Evolutionary conservation across 495 filamentous ascomycete species (phyloP).

Genomic region (Chaetomium fimeti): DNA sequence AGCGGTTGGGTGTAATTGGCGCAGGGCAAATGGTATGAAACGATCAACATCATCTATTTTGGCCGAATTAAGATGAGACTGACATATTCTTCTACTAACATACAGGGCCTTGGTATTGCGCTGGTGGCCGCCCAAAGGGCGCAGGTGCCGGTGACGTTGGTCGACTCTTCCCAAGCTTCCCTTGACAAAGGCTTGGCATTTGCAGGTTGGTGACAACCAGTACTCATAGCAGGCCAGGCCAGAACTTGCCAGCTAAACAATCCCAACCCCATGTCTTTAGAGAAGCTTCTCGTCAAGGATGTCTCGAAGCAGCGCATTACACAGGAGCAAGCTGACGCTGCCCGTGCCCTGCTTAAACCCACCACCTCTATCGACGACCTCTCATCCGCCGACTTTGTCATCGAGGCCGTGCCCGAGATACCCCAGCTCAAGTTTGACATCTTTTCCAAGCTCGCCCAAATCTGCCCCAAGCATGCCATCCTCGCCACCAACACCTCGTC

Average conservation of each 20-base stretch:
- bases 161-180: slow-evolving; percentile 83
- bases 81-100: not conserved
- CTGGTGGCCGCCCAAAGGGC: slow-evolving; percentile 89
- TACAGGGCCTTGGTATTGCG: slow-evolving; percentile 92
- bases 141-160: slow-evolving; percentile 76
- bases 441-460: slow-evolving; percentile 78
- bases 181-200: slow-evolving; percentile 90
- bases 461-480: slow-evolving; percentile 83
- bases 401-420: slow-evolving; percentile 97
- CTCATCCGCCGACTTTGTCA: slow-evolving; percentile 88
- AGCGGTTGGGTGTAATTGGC: slow-evolving; percentile 86
- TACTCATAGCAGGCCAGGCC: slow-evolving; percentile 7
- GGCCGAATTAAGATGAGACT: not conserved
- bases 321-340: slow-evolving; percentile 68
- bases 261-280: slow-evolving; percentile 44
- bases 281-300: slow-evolving; percentile 90
- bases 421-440: slow-evolving; percentile 81
- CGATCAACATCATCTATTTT: not conserved
- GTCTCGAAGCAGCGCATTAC: slow-evolving; percentile 80
- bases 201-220: slow-evolving; percentile 58
- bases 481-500: slow-evolving; percentile 97
- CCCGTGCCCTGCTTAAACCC: slow-evolving; percentile 64
- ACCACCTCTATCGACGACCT: slow-evolving; percentile 76
- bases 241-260: not conserved
- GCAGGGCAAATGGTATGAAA: slow-evolving; percentile 86